Evolutionary conservation across 768 basidiomycete genomes (phyloP).

Genomic region (Hortiboletus campestris): DNA sequence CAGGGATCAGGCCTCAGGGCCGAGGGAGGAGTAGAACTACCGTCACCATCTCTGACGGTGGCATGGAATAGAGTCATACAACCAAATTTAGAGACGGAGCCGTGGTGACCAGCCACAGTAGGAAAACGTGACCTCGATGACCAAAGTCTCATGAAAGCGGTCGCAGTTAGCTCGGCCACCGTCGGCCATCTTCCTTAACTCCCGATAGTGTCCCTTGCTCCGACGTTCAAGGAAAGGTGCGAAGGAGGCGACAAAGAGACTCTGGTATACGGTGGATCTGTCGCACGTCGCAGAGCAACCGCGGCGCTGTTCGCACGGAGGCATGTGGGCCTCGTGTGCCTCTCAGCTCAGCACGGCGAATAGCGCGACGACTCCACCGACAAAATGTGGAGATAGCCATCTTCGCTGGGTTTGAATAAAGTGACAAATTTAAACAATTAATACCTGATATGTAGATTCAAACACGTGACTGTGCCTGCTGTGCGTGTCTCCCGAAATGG

Average conservation of each 20-base stretch:
- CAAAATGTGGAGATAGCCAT: conserved; percentile 17
- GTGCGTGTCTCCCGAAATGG: conserved; percentile 22
- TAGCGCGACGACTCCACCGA: not conserved
- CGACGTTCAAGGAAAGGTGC: not conserved
- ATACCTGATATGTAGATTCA: conserved; percentile 13
- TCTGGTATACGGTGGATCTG: not conserved
- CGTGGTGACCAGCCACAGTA: not conserved
- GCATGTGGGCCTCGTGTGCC: conserved; percentile 4
- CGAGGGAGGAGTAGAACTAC: not conserved
- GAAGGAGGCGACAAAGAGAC: not conserved
- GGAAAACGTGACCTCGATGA: not conserved
- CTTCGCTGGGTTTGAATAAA: conserved; percentile 22
- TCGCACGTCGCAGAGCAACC: not conserved
- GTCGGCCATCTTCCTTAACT: conserved; percentile 9
- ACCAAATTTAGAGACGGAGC: not conserved
- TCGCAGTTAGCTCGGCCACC: conserved; percentile 1
- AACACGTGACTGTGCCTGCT: conserved; percentile 34
- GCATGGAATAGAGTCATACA: not conserved
- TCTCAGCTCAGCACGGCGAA: not conserved
- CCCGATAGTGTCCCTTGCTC: not conserved
- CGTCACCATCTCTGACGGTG: no score
- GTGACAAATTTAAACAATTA: conserved; percentile 13
- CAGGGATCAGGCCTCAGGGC: not conserved
- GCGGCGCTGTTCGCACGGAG: not conserved
- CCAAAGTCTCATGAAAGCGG: not conserved